Evolutionary conservation across 352 stramenopile genomes (phyloP).

Genomic region (Pythium utonaiense): DNA sequence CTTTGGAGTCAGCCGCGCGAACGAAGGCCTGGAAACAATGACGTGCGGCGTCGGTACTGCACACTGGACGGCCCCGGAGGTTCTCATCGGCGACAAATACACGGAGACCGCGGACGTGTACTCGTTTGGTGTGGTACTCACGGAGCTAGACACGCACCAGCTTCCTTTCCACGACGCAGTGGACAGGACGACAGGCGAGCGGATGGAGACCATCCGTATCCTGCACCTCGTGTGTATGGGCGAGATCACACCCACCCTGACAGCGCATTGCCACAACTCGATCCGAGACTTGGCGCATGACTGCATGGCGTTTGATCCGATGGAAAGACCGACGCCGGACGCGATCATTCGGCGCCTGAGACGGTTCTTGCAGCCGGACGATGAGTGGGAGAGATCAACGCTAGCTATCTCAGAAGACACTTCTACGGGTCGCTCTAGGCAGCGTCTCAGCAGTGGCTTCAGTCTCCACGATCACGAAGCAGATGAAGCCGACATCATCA

Average conservation of each 20-base stretch:
- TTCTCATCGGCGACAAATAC: constrained; percentile 38
- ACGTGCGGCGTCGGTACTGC: constrained; percentile 34
- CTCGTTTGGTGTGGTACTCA: constrained; percentile 33
- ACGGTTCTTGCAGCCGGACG: neutral
- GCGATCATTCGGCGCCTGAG: constrained; percentile 23
- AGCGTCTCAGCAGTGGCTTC: constrained; percentile 13
- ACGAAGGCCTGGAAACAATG: constrained; percentile 25
- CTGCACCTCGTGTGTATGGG: constrained; percentile 26
- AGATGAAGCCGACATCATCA: neutral
- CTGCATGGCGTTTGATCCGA: constrained; percentile 26
- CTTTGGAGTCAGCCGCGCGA: constrained; percentile 35
- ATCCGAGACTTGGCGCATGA: constrained; percentile 23
- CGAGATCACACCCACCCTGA: constrained; percentile 25
- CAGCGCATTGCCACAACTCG: constrained; percentile 12
- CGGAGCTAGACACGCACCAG: constrained; percentile 28
- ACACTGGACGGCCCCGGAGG: constrained; percentile 44
- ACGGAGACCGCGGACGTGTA: constrained; percentile 32
- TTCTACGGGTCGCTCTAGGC: neutral
- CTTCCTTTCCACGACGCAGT: constrained; percentile 25
- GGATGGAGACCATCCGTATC: constrained; percentile 20
- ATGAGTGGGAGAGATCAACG: neutral
- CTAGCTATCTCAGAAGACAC: neutral
- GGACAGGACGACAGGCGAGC: constrained; percentile 6
- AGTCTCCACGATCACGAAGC: constrained; percentile 6
- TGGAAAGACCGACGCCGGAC: constrained; percentile 25